Conservation (phyloP, 495 filamentous ascomycete genomes). For the Talaromyces adpressus region DNA sequence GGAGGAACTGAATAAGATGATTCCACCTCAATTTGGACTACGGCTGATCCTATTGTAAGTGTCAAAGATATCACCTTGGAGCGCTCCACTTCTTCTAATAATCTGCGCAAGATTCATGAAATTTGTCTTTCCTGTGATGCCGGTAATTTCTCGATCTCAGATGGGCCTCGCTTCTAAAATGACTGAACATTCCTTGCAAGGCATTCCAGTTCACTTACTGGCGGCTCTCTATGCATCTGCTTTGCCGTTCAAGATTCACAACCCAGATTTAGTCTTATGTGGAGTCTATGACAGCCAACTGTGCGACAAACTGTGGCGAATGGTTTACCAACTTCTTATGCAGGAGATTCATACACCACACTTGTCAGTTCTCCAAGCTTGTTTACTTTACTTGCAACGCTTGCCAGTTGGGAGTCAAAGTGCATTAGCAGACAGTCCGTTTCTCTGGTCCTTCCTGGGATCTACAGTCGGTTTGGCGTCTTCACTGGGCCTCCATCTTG, state of each 20-base stretch:
- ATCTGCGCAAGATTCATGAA: slow-evolving; percentile 21
- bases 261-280: not conserved
- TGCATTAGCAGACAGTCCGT: slow-evolving; percentile 23
- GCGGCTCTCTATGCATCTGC: slow-evolving; percentile 32
- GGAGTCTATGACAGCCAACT: slow-evolving; percentile 24
- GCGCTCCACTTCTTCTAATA: not conserved
- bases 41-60: slow-evolving; percentile 23
- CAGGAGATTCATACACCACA: slow-evolving; percentile 30
- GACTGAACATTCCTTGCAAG: slow-evolving; percentile 10
- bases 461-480: slow-evolving; percentile 25
- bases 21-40: slow-evolving; percentile 23
- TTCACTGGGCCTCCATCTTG: slow-evolving; percentile 71
- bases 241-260: slow-evolving; percentile 18
- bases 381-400: slow-evolving; percentile 26
- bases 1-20: slow-evolving; percentile 18
- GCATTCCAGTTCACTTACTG: slow-evolving; percentile 23
- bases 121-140: slow-evolving; percentile 25
- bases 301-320: slow-evolving; percentile 23
- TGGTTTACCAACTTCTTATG: slow-evolving; percentile 23
- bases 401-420: slow-evolving; percentile 14
- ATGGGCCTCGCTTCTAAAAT: slow-evolving; percentile 14
- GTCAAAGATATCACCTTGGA: not conserved
- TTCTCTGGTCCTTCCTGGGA: slow-evolving; percentile 31
- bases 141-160: slow-evolving; percentile 24
- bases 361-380: slow-evolving; percentile 27